phyloP scores from a whole-genome alignment of 257 asterid species.

The Solanum chilense region DNA sequence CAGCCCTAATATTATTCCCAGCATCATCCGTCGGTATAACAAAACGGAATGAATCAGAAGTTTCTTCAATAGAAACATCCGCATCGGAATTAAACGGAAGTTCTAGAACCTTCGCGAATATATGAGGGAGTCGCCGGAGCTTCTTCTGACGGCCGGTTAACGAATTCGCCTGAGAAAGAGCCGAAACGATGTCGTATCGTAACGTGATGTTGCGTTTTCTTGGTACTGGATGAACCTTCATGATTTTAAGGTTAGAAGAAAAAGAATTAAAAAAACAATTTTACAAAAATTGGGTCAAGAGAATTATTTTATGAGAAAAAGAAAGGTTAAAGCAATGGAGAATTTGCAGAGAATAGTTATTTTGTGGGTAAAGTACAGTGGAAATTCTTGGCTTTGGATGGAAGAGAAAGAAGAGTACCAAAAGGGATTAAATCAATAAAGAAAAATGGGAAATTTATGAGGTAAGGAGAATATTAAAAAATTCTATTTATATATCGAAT shows the following conservation, averaged over 20 bases:
- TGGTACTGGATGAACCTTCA: slow-evolving; percentile 80
- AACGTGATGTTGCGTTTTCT: slow-evolving; percentile 16
- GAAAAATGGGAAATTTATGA: neutral
- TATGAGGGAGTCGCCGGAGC: slow-evolving; percentile 74
- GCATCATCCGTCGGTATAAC: slow-evolving; percentile 40
- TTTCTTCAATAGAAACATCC: slow-evolving; percentile 54
- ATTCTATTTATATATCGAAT: neutral
- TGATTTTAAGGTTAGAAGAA: neutral
- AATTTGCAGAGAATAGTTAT: neutral
- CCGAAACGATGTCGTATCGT: slow-evolving; percentile 51
- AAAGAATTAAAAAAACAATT: neutral
- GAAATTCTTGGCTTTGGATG: neutral
- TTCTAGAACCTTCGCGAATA: slow-evolving; percentile 71
- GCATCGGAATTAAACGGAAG: slow-evolving; percentile 72
- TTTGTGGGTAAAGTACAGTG: neutral
- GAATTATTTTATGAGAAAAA: neutral
- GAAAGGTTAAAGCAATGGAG: neutral
- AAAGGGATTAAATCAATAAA: neutral
- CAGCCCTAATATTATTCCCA: slow-evolving; percentile 43
- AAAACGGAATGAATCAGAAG: slow-evolving; percentile 43
- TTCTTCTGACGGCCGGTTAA: slow-evolving; percentile 50
- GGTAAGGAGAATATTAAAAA: neutral
- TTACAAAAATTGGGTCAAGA: neutral
- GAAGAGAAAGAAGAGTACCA: neutral
- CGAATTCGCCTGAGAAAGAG: slow-evolving; percentile 19